Conservation (phyloP, 257 asterid genomes). For the Capsicum pubescens region DNA sequence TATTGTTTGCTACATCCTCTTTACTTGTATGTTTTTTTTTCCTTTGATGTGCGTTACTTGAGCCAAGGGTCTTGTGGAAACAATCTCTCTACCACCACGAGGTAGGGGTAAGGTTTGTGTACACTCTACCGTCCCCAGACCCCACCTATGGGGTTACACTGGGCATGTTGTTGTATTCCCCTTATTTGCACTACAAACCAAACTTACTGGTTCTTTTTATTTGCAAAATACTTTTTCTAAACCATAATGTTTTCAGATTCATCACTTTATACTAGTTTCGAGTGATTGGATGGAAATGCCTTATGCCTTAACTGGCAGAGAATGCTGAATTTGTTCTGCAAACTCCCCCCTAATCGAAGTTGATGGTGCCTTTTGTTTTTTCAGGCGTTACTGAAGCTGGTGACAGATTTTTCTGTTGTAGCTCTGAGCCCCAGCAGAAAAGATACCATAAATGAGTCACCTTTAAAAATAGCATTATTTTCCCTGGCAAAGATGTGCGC, state of each 20-base stretch:
- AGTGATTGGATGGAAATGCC: constrained; percentile 16
- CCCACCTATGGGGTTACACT: too few species aligned
- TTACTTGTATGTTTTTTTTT: too few species aligned
- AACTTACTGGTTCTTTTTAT: background rate
- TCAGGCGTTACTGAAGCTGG: constrained; percentile 91
- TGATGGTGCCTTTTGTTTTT: constrained; percentile 23
- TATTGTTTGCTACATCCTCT: too few species aligned
- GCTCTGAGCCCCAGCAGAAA: constrained; percentile 74
- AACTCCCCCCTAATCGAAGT: background rate
- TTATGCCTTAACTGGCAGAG: background rate
- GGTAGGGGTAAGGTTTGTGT: too few species aligned
- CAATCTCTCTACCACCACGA: too few species aligned
- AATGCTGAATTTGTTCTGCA: background rate
- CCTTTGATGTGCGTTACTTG: too few species aligned
- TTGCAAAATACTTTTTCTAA: background rate
- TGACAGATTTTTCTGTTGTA: constrained; percentile 70
- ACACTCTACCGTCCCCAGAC: too few species aligned
- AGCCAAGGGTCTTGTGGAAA: too few species aligned
- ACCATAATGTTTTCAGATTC: background rate
- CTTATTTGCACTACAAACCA: background rate
- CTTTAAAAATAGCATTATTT: constrained; percentile 84
- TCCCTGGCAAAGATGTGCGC: constrained; percentile 95
- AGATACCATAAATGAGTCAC: constrained; percentile 82
- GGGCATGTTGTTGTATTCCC: background rate
- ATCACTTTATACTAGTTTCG: constrained; percentile 19